These are phyloP conservation scores for Magnusiomyces magnusii DNA, from an alignment of 1,139 yeast genomes.

Conservation along the genomic window DNA sequence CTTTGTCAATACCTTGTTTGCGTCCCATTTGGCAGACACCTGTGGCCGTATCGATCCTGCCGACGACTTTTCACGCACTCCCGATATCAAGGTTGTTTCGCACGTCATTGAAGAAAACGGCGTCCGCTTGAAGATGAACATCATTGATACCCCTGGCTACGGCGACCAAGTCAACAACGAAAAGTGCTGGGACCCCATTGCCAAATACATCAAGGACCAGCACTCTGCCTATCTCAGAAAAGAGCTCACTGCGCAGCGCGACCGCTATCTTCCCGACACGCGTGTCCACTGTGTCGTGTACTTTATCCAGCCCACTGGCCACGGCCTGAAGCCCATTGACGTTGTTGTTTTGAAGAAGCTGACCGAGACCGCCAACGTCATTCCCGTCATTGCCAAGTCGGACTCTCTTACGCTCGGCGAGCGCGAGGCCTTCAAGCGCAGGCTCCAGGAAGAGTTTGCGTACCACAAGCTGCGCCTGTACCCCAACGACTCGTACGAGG, in stretches of 20 bases:
- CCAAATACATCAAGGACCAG: slow-evolving; percentile 93
- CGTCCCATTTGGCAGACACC: slow-evolving; percentile 68
- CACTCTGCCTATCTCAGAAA: slow-evolving; percentile 88
- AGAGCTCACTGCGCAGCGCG: slow-evolving; percentile 95
- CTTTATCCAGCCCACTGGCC: slow-evolving; percentile 83
- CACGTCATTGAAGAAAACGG: slow-evolving; percentile 74
- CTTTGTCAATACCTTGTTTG: slow-evolving; percentile 78
- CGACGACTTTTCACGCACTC: slow-evolving; percentile 83
- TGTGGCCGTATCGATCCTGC: no score
- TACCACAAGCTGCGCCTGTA: slow-evolving; percentile 70
- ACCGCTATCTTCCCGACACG: slow-evolving; percentile 74
- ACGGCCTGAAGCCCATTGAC: slow-evolving; percentile 74
- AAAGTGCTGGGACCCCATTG: slow-evolving; percentile 93
- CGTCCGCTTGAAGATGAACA: slow-evolving; percentile 75
- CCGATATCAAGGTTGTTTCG: slow-evolving; percentile 71
- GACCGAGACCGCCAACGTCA: slow-evolving; percentile 86
- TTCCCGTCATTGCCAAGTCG: slow-evolving; percentile 91
- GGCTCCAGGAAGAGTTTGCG: slow-evolving; percentile 64
- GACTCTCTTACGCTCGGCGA: slow-evolving; percentile 85
- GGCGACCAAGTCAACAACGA: slow-evolving; percentile 96
- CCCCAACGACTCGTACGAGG: slow-evolving; percentile 86
- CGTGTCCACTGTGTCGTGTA: slow-evolving; percentile 91
- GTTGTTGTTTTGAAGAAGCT: slow-evolving; percentile 75
- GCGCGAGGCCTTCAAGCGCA: slow-evolving; percentile 66
- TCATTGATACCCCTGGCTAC: slow-evolving; percentile 96